Percentiles rank a stretch among this genome's conserved stretches.
phyloP scores from a whole-genome alignment of 805 yeast genomes.

The Barnettozyma californica region DNA sequence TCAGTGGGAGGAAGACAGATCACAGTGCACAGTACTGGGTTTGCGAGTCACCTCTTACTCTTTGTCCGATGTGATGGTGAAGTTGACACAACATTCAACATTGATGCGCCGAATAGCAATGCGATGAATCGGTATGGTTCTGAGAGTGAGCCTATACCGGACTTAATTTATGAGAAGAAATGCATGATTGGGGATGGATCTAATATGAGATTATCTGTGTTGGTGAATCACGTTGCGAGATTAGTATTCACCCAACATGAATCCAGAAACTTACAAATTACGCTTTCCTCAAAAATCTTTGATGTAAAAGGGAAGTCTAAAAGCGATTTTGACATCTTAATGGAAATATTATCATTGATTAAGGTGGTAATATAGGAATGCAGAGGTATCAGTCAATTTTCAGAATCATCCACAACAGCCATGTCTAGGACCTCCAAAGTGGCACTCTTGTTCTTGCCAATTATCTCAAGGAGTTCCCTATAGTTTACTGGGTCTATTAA shows the following conservation, averaged over 20 bases:
- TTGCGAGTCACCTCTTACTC: background rate
- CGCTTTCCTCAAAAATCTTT: conserved; percentile 24
- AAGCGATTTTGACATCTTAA: conserved; percentile 15
- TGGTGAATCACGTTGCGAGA: conserved; percentile 22
- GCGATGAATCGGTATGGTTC: conserved; percentile 7
- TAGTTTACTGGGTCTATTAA: conserved; percentile 84
- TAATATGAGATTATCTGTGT: conserved; percentile 14
- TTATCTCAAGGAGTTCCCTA: conserved; percentile 58
- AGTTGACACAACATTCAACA: conserved; percentile 24
- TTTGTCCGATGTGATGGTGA: conserved; percentile 30
- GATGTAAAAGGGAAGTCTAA: background rate
- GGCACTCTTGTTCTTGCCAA: conserved; percentile 50
- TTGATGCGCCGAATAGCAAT: conserved; percentile 20
- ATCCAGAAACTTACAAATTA: conserved; percentile 17
- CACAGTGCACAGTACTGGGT: background rate
- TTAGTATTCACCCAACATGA: conserved; percentile 16
- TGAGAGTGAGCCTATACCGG: conserved; percentile 34
- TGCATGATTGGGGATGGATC: conserved; percentile 21
- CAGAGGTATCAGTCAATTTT: conserved; percentile 15
- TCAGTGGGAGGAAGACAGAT: background rate
- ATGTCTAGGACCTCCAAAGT: conserved; percentile 79
- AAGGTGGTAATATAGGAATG: conserved; percentile 5
- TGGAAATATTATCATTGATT: conserved; percentile 13
- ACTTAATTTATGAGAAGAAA: conserved; percentile 27
- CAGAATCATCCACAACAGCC: conserved; percentile 75